A percentile compares a stretch with the other conserved stretches of the same genome.
phyloP scores from a whole-genome alignment of 2,329 filamentous ascomycete species.

The Colletotrichum musae region DNA sequence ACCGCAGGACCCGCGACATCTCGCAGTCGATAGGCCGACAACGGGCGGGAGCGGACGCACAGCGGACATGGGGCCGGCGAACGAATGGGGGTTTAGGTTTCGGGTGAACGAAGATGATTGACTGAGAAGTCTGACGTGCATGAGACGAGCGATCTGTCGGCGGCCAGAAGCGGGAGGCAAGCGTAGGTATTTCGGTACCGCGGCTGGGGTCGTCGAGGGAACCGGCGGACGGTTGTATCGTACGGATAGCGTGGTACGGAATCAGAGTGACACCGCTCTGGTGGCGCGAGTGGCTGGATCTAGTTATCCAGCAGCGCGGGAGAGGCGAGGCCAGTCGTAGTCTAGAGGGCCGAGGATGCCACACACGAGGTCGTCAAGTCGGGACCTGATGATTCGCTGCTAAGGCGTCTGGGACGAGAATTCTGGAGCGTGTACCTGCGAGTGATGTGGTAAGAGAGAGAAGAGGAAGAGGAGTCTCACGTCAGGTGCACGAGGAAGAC shows the following conservation, averaged over 20 bases:
- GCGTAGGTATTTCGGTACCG: slow-evolving; percentile 6
- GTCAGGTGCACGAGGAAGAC: background rate
- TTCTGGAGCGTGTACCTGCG: no score
- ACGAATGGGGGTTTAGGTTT: slow-evolving; percentile 25
- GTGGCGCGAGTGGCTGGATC: slow-evolving; percentile 35
- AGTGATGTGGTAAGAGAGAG: no score
- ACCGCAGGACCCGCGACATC: background rate
- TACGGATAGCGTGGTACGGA: slow-evolving; percentile 14
- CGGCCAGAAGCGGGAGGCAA: slow-evolving; percentile 34
- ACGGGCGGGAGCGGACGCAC: slow-evolving; percentile 25
- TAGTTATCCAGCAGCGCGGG: slow-evolving; percentile 31
- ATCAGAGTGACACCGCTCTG: slow-evolving; percentile 22
- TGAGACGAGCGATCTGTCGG: slow-evolving; percentile 36
- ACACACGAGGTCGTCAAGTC: background rate
- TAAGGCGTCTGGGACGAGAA: background rate
- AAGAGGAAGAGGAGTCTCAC: background rate
- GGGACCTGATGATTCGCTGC: background rate
- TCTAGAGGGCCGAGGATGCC: slow-evolving; percentile 27
- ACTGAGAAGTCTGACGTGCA: slow-evolving; percentile 39
- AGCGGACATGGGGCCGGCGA: slow-evolving; percentile 19
- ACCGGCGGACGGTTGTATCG: slow-evolving; percentile 6
- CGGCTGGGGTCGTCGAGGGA: slow-evolving; percentile 2
- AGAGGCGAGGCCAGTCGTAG: slow-evolving; percentile 20
- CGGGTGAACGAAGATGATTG: slow-evolving; percentile 13
- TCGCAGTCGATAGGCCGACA: slow-evolving; percentile 15